Conservation (phyloP, 495 filamentous ascomycete genomes). For the Penicillium fimorum region DNA sequence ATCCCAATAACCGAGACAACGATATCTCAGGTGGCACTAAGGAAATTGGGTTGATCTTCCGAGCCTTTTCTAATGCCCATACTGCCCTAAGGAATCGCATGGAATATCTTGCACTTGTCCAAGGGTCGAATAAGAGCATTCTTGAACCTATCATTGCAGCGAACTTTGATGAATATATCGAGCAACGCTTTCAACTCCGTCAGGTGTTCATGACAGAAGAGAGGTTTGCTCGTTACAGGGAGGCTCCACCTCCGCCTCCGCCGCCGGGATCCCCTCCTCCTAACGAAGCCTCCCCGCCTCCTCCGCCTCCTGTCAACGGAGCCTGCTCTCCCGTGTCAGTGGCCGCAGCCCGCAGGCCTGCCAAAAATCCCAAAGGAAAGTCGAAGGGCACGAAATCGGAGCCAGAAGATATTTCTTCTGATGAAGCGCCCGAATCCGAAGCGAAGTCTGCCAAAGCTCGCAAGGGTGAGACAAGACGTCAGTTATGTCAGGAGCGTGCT, state of each 20-base stretch:
- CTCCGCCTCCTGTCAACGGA: constrained; percentile 13
- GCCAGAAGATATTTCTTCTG: constrained; percentile 9
- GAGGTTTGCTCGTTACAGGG: constrained; percentile 38
- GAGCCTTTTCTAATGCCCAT: constrained; percentile 63
- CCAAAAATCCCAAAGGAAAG: constrained; percentile 8
- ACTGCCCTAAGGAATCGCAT: constrained; percentile 14
- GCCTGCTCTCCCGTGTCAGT: constrained; percentile 3
- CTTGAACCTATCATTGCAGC: constrained; percentile 65
- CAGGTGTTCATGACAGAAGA: constrained; percentile 42
- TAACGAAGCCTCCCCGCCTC: constrained; percentile 20
- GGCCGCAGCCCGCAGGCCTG: background rate
- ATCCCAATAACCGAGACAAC: constrained; percentile 80
- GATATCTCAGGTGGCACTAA: constrained; percentile 82
- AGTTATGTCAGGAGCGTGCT: constrained; percentile 29
- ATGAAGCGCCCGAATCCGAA: constrained; percentile 12
- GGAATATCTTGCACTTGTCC: constrained; percentile 2
- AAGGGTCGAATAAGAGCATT: constrained; percentile 49
- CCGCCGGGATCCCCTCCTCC: constrained; percentile 6
- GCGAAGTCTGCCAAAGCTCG: constrained; percentile 15
- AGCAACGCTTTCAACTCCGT: constrained; percentile 57
- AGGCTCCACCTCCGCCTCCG: constrained; percentile 15
- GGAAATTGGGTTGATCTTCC: constrained; percentile 60
- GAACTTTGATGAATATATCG: constrained; percentile 65
- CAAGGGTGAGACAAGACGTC: constrained; percentile 25
- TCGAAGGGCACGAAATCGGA: constrained; percentile 3